Conservation (phyloP, 139 green algal genomes). For the Chlorella vulgaris region DNA sequence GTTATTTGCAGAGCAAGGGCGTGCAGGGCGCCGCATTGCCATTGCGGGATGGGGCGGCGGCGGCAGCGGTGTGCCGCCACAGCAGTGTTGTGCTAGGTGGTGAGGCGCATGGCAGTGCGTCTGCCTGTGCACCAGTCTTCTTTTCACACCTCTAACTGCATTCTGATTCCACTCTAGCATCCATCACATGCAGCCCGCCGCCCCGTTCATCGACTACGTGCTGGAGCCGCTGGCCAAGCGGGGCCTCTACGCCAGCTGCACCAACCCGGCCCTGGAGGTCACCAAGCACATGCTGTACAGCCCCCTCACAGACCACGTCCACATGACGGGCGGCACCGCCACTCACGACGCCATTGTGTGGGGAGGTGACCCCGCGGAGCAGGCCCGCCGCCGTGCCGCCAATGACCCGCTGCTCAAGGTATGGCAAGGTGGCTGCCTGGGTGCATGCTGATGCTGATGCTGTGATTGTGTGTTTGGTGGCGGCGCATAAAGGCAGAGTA, state of each 20-base stretch:
- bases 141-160: no score
- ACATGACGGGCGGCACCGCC: conserved; percentile 72
- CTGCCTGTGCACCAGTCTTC: no score
- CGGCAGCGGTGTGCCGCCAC: no score
- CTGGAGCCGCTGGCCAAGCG: conserved; percentile 66
- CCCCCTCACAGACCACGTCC: conserved; percentile 58
- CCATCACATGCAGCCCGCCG: conserved; percentile 16
- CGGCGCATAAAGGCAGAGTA: no score
- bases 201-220: conserved; percentile 50
- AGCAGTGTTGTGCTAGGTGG: no score
- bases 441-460: no score
- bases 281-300: conserved; percentile 63
- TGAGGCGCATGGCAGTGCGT: no score
- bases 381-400: conserved; percentile 31
- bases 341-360: conserved; percentile 88
- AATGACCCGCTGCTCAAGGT: conserved; percentile 58
- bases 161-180: no score
- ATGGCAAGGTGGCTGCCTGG: neutral
- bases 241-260: conserved; percentile 62
- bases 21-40: no score
- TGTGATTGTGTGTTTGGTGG: no score
- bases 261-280: conserved; percentile 39
- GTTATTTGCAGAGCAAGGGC: no score
- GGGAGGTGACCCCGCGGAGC: conserved; percentile 43
- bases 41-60: no score